A percentile compares a stretch with the other conserved stretches of the same genome.
phyloP scores from a whole-genome alignment of 2,329 filamentous ascomycete species.

The Emergomyces orientalis region DNA sequence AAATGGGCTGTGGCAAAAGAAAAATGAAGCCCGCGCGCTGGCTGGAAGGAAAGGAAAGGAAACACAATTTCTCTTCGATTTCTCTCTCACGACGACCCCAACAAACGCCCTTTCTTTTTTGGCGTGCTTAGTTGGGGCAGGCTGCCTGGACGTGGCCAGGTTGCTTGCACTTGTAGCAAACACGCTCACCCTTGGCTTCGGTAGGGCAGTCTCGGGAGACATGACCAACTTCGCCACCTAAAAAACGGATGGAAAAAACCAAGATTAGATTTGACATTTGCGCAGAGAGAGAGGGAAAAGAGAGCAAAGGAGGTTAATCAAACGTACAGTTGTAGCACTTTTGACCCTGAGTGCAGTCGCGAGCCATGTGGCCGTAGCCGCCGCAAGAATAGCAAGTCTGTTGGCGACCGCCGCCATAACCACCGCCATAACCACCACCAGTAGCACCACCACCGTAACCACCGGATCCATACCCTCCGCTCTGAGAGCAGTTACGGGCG shows the following conservation, averaged over 20 bases:
- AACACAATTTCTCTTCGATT: constrained; percentile 4
- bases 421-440: constrained; percentile 37
- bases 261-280: not conserved
- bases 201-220: constrained; percentile 93
- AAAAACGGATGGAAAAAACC: not conserved
- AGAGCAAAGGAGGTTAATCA: not conserved
- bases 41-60: not conserved
- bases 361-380: constrained; percentile 92
- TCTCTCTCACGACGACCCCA: constrained; percentile 2
- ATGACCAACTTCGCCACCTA: constrained; percentile 77
- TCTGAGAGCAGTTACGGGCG: constrained; percentile 56
- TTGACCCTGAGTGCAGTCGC: constrained; percentile 97
- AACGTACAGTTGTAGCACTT: constrained; percentile 97
- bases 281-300: not conserved
- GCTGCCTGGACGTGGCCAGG: constrained; percentile 85
- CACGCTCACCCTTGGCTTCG: constrained; percentile 81
- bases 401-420: constrained; percentile 44
- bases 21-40: not conserved
- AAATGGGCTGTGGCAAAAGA: not conserved
- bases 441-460: constrained; percentile 33
- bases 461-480: constrained; percentile 42
- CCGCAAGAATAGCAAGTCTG: constrained; percentile 99
- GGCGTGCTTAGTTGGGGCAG: constrained; percentile 67
- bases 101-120: not conserved
- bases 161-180: constrained; percentile 94